These are phyloP conservation scores for Retiboletus flavoniger DNA, from an alignment of 1,284 basidiomycete genomes.

Conservation along the genomic window DNA sequence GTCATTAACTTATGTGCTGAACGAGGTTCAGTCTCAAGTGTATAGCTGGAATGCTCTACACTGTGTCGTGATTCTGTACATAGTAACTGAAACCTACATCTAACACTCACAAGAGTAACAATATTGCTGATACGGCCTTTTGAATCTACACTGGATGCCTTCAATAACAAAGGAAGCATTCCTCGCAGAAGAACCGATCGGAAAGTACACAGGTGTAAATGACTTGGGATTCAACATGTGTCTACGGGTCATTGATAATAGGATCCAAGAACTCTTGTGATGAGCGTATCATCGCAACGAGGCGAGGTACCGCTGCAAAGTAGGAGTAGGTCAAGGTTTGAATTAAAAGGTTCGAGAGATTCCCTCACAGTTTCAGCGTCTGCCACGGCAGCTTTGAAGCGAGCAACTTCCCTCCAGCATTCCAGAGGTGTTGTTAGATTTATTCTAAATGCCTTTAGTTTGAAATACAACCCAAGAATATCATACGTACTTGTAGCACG, in stretches of 20 bases:
- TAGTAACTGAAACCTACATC: no score
- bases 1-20: no score
- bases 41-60: neutral
- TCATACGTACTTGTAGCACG: slow-evolving; percentile 65
- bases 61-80: no score
- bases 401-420: slow-evolving; percentile 75
- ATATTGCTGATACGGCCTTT: neutral
- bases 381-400: slow-evolving; percentile 70
- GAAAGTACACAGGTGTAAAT: neutral
- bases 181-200: neutral
- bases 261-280: neutral
- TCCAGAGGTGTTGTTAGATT: slow-evolving; percentile 63
- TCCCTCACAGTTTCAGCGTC: slow-evolving; percentile 58
- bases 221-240: neutral
- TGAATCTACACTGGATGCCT: neutral
- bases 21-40: neutral
- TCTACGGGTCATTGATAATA: neutral
- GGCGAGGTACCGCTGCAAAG: slow-evolving; percentile 28
- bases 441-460: slow-evolving; percentile 42
- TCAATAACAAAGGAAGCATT: neutral
- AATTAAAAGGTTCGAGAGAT: slow-evolving; percentile 4
- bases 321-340: slow-evolving; percentile 11
- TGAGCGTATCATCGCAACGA: slow-evolving; percentile 26
- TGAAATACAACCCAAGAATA: neutral
- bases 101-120: no score